Base-by-base conservation (phyloP, 805 yeast genomes). In the Zygosaccharomyces pseudorouxii region DNA sequence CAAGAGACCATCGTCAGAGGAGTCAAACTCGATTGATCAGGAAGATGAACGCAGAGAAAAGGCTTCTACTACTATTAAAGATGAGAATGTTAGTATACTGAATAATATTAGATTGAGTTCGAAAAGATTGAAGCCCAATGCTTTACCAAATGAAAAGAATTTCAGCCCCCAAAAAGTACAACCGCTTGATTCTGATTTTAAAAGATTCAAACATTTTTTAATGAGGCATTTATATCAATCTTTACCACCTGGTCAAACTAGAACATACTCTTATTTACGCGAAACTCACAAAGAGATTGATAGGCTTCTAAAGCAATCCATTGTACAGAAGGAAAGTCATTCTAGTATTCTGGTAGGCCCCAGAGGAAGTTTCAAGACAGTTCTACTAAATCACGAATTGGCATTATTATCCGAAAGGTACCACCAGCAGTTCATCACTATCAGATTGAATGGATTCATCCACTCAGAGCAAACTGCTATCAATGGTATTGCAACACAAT, bases 261-360 rank as follows among this genome's bases (percentile, higher is more conserved):
- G 31, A 12, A 44, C 62, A 3, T 60, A 55, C 12, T 45, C 55
- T 6, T 59, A 55, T 47, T 42, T 65, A 18, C 45, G 46, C 25
- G 59, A 55, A 8, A 51, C 58, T 3, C 55, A 62, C 37, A 52
- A 68, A 1, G 85, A 85, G 52, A 62, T 90, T 1, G 78, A 76
- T 52, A 68, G 71, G 10, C 63, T 87, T 55, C 61, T 90, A 44
- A 79, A 79, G 43, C 81, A 81, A 52, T 82, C 95, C 0, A 74
- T 89, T 1, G 69, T 71, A 20, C 79, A 79, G 51, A 75, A 78
- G 25, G 93, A 89, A 53, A 90, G 95, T 5, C 89, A 87, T 60
- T 92, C 97, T 2, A 79, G 82, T 10, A 69, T 92, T 5, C 50
- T 92, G 1, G 74, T 89, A 39, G 98, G 98, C 0, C 88, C 96